Base-by-base conservation (phyloP, 2,329 filamentous ascomycete genomes). In the Aspergillus luchuensis region DNA sequence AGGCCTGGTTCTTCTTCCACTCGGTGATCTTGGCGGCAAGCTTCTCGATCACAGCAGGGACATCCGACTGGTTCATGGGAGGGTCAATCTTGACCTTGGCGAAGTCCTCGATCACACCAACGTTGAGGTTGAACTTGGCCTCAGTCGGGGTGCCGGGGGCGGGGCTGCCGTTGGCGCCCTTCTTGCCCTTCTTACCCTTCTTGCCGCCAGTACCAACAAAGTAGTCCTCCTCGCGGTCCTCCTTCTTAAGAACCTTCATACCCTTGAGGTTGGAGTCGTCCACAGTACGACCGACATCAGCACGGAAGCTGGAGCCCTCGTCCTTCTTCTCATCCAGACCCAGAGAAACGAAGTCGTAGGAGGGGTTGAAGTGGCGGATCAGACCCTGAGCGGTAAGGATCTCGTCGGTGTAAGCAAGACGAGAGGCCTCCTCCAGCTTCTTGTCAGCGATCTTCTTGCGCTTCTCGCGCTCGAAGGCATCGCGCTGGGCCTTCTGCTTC, bases 51-150 rank as follows among this genome's bases (percentile, higher is more conserved):
- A 90, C 87, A 62, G 82, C 82, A 25, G 93, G 88, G 13, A 98
- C 88, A 71, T 97, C 94, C 58, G 88, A 84, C 72, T 92, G 87
- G 78, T 87, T 91, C 85, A 94, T 92, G 33, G 95, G 95, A 56
- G 94, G 91, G 61, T 97, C 89, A 68, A 98, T 87, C 70, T 89
- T 89, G 74, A 98, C 85, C 78, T 90, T 90, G 67, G 87, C 83
- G 67, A 96, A 90, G 78, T 97, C 91, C 79, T 97, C 92, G 52
- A 99, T 92, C 68, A 98, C 89, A 61, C 92, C 91, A 54, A 95
- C 90, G 69, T 91, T 94, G 74, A 95, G 87, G 81, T 89, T 96
- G 86, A 92, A 96, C 74, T 89, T 89, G 65, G 79, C 73, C 52
- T 80, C 71, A 13, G 80, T 83, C n/a, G 83, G 69, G 45, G 81